These are phyloP conservation scores for Diaporthe helianthi DNA, from an alignment of 2,329 filamentous ascomycete genomes.

Conservation along the genomic window DNA sequence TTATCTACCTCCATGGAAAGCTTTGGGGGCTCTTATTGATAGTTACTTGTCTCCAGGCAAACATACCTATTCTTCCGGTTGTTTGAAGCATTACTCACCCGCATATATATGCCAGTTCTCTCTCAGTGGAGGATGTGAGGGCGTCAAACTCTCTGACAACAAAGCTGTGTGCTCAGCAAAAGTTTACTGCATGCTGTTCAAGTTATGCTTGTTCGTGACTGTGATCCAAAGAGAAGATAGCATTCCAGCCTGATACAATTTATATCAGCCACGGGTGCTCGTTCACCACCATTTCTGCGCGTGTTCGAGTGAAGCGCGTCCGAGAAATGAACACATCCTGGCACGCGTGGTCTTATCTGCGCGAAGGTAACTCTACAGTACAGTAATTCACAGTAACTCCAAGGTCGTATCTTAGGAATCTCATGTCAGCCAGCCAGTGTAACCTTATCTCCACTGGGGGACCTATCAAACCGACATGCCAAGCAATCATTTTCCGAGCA, in stretches of 20 bases:
- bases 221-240: fast-evolving
- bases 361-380: background rate
- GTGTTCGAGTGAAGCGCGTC: background rate
- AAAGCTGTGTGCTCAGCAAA: background rate
- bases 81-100: too few relatives aligned
- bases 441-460: background rate
- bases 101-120: too few relatives aligned
- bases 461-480: background rate
- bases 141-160: background rate
- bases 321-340: background rate
- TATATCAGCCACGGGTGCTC: background rate
- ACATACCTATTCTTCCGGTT: too few relatives aligned
- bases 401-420: background rate
- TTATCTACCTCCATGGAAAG: too few relatives aligned
- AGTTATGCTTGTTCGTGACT: too few relatives aligned
- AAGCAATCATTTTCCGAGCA: background rate
- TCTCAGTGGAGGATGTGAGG: too few relatives aligned
- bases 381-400: background rate
- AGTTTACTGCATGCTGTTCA: background rate
- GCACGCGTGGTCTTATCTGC: background rate
- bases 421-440: background rate
- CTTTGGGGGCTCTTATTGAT: too few relatives aligned
- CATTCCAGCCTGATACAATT: too few relatives aligned
- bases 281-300: background rate
- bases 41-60: too few relatives aligned